phyloP scores from a whole-genome alignment of 352 stramenopile species.

The Pythium graminicola region DNA sequence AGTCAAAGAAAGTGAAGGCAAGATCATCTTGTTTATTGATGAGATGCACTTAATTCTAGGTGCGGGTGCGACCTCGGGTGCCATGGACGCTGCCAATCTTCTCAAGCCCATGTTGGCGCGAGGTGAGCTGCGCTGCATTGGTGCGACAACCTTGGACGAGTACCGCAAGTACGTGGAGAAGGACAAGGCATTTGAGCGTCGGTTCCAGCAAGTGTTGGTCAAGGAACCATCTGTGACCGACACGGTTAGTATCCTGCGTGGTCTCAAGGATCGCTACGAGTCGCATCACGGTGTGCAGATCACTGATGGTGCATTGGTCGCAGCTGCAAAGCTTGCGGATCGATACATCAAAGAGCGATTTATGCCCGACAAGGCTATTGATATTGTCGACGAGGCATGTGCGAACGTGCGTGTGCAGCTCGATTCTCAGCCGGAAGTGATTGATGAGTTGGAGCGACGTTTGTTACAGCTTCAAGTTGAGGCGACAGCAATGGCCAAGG shows the following conservation, averaged over 20 bases:
- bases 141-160: slow-evolving; percentile 97
- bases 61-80: slow-evolving; percentile 84
- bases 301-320: slow-evolving; percentile 88
- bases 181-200: slow-evolving; percentile 95
- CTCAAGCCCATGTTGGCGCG: slow-evolving; percentile 97
- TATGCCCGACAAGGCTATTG: slow-evolving; percentile 93
- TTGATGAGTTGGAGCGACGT: slow-evolving; percentile 93
- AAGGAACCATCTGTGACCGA: slow-evolving; percentile 92
- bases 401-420: slow-evolving; percentile 89
- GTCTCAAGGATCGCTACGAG: slow-evolving; percentile 96
- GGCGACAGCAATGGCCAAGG: slow-evolving; percentile 86
- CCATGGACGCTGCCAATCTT: slow-evolving; percentile 98
- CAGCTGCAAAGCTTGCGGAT: slow-evolving; percentile 92
- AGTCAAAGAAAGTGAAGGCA: slow-evolving; percentile 89
- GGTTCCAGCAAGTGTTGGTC: slow-evolving; percentile 96
- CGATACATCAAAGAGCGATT: slow-evolving; percentile 91
- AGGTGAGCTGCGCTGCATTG: slow-evolving; percentile 95
- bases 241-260: slow-evolving; percentile 95
- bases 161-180: slow-evolving; percentile 99
- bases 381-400: slow-evolving; percentile 94
- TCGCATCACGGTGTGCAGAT: slow-evolving; percentile 96
- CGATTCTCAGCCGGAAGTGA: slow-evolving; percentile 93
- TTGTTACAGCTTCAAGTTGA: slow-evolving; percentile 96
- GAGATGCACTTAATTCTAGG: slow-evolving; percentile 97
- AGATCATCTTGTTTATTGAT: slow-evolving; percentile 99